Evolutionary conservation across 371 early-diverging fungal species (phyloP).

Genomic region (Capillidium heterosporum): DNA sequence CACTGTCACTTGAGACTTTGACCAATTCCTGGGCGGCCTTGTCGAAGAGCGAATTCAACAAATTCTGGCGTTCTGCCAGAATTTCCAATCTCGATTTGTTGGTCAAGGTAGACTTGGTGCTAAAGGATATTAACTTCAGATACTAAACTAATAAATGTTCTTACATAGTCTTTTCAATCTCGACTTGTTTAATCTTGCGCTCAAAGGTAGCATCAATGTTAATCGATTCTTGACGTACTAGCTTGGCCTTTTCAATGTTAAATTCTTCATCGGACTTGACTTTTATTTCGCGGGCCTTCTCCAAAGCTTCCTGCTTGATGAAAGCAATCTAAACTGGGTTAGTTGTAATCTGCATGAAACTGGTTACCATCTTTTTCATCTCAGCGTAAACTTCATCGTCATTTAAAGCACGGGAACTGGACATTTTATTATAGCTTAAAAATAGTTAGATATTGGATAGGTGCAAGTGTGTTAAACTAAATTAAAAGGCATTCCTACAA

Average conservation of each 20-base stretch:
- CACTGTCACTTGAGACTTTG: conserved; percentile 27
- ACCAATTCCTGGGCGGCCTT: conserved; percentile 34
- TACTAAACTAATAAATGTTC: conserved; percentile 1
- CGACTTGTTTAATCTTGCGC: conserved; percentile 79
- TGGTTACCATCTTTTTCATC: conserved; percentile 69
- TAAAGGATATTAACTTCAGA: conserved; percentile 14
- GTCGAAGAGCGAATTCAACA: conserved; percentile 57
- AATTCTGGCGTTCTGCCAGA: conserved; percentile 71
- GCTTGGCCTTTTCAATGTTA: conserved; percentile 95
- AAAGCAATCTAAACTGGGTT: conserved; percentile 46
- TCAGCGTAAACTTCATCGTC: conserved; percentile 81
- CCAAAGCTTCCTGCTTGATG: conserved; percentile 94
- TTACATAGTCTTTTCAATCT: conserved; percentile 75
- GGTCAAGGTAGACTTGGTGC: conserved; percentile 80
- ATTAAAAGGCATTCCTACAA: no score
- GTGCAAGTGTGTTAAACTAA: no score
- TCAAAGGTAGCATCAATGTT: conserved; percentile 76
- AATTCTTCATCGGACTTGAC: conserved; percentile 97
- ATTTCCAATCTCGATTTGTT: conserved; percentile 86
- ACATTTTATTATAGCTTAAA: neutral
- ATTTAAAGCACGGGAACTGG: conserved; percentile 42
- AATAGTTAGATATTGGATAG: no score
- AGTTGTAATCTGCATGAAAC: neutral
- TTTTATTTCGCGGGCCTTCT: conserved; percentile 95
- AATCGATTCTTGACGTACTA: conserved; percentile 78